Evolutionary conservation across 192 early-diverging fungal species (phyloP).

Genomic region (Coemansia asiatica): DNA sequence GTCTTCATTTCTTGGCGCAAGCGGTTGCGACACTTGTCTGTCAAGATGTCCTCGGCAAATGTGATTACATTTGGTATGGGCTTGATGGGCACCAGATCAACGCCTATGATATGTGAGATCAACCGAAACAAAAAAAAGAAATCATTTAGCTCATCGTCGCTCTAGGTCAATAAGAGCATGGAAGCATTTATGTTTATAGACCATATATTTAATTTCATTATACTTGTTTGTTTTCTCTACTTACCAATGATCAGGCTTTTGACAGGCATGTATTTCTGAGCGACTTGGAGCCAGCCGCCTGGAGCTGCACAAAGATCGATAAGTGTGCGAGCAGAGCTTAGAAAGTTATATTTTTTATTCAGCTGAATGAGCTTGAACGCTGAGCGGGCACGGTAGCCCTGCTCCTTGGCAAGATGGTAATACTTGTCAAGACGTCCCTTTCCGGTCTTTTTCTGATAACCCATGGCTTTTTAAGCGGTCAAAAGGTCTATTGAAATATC

Average conservation of each 20-base stretch:
- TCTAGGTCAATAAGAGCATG: not conserved
- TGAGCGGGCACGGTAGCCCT: constrained; percentile 97
- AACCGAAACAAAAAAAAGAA: not conserved
- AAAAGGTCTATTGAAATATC: not conserved
- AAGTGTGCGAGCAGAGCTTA: constrained; percentile 81
- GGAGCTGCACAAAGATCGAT: constrained; percentile 99
- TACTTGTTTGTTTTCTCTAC: not conserved
- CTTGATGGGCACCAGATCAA: constrained; percentile 95
- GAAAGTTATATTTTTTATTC: constrained; percentile 98
- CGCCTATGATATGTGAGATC: constrained; percentile 32
- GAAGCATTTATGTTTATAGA: constrained; percentile 1
- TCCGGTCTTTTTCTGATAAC: constrained; percentile 64
- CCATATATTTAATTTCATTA: constrained; percentile 2
- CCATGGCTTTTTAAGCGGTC: constrained; percentile 30
- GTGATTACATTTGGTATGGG: constrained; percentile 95
- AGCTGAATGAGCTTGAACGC: constrained; percentile 99
- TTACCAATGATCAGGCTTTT: constrained; percentile 85
- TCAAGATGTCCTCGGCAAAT: constrained; percentile 95
- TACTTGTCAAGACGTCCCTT: constrained; percentile 99
- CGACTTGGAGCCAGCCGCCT: constrained; percentile 98
- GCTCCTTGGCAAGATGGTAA: constrained; percentile 99
- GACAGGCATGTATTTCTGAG: constrained; percentile 97
- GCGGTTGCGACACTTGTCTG: constrained; percentile 84
- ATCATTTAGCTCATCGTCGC: not conserved
- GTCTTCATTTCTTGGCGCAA: constrained; percentile 90